Base-by-base conservation (phyloP, 208 protist genomes). In the Leishmania braziliensis region DNA sequence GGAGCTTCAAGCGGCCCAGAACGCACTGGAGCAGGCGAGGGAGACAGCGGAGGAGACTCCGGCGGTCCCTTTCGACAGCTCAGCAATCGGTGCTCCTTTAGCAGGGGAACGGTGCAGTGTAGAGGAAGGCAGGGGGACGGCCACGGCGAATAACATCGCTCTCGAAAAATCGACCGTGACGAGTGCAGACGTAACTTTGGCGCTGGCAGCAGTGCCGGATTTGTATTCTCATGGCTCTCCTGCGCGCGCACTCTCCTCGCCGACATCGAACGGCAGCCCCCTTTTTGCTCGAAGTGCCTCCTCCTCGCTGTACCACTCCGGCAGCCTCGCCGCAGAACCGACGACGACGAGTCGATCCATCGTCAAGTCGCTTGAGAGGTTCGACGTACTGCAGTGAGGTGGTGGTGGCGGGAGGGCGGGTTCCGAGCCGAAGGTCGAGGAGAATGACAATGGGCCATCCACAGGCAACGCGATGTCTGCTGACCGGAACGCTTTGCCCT, bases 251-350 rank as follows among this genome's bases (percentile, higher is more conserved):
- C 43, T n/a, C 16, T 72, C 68, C 29, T 29, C 43, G 3, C 4
- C 43, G 9, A 51, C 39, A 72, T 72, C 68, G 43, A n/a, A 43
- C 43, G 14, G 20, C 39, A 72, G 39, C 23, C 43, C 23, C 36
- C 33, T 29, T 18, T 23, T 18, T 20, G 18, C 68, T 48, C 43
- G 36, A 5, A 72, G 8, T 23, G 16, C 43, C 18, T 72, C 43
- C 20, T 53, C 43, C 0, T 48, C 43, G 10, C 26, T 26, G 5
- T 72, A 6, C 0, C 36, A 54, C 73, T 76, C 80, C 23, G 75
- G 80, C 80, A 83, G 80, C 65, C 53, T 75, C 51, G 29, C 54
- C 36, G 56, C 58, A 26, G 62, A 63, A 5, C 80, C 80, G 75
- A 62, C 62, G 46, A 8, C 66, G 33, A n/a, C 29, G 48, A 69